Evolutionary conservation across 306 rosid genomes (phyloP).

Genomic region (Rosa persica): DNA sequence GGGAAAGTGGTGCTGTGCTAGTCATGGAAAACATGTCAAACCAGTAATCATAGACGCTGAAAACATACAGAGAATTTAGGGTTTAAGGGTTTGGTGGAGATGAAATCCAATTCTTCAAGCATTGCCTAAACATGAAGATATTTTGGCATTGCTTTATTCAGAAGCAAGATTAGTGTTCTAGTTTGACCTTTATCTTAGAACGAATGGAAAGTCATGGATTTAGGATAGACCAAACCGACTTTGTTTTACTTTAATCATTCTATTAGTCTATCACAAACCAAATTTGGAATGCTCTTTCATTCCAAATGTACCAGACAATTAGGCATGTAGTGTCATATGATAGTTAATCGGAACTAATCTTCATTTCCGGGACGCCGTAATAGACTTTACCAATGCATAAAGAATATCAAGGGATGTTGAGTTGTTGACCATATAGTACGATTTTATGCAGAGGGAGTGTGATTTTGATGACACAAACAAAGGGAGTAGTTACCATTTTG

Average conservation of each 20-base stretch:
- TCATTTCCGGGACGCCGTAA: background rate
- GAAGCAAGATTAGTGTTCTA: background rate
- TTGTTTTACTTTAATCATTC: background rate
- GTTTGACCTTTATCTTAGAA: conserved; percentile 16
- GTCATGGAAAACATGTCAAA: conserved; percentile 3
- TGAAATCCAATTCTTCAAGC: background rate
- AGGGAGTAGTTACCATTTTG: too few species aligned
- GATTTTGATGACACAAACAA: background rate
- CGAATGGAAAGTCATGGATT: conserved; percentile 1
- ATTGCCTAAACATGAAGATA: conserved; percentile 12
- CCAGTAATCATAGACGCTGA: background rate
- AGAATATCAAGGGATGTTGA: background rate
- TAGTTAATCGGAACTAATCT: background rate
- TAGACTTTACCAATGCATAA: background rate
- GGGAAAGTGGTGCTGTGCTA: conserved; percentile 6
- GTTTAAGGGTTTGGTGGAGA: background rate
- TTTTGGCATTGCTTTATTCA: background rate
- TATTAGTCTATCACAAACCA: background rate
- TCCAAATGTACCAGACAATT: background rate
- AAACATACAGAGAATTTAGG: background rate
- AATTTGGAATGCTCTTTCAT: background rate
- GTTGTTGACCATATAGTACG: background rate
- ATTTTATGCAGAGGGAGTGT: background rate
- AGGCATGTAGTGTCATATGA: background rate
- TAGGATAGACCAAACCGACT: conserved; percentile 35